Percentiles rank a stretch among this genome's conserved stretches.
These are phyloP conservation scores for Parasitella parasitica DNA, from an alignment of 371 early-diverging fungal genomes.

Conservation along the genomic window DNA sequence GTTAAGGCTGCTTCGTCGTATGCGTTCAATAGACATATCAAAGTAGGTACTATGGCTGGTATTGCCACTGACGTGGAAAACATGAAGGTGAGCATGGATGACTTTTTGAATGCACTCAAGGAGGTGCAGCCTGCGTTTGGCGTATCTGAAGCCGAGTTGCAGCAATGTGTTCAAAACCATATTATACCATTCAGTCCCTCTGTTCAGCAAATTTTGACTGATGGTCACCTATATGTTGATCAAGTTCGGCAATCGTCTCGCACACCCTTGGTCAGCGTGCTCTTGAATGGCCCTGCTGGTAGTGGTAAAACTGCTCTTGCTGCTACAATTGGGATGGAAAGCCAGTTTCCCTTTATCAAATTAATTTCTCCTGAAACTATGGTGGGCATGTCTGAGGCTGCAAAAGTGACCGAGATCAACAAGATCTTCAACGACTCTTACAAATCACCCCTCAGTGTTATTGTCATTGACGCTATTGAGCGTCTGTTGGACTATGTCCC, in stretches of 20 bases:
- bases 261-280: slow-evolving; percentile 87
- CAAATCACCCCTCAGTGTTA: slow-evolving; percentile 94
- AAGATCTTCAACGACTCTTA: slow-evolving; percentile 97
- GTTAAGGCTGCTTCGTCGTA: slow-evolving; percentile 99
- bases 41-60: slow-evolving; percentile 81
- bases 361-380: slow-evolving; percentile 97
- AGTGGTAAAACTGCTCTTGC: slow-evolving; percentile 98
- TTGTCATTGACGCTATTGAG: slow-evolving; percentile 98
- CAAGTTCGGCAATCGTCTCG: slow-evolving; percentile 82
- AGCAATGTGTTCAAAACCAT: slow-evolving; percentile 81
- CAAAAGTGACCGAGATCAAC: slow-evolving; percentile 93
- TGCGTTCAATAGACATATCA: slow-evolving; percentile 98
- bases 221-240: slow-evolving; percentile 83
- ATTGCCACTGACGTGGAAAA: slow-evolving; percentile 82
- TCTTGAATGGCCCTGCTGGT: slow-evolving; percentile 88
- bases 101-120: slow-evolving; percentile 93
- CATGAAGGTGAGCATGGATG: slow-evolving; percentile 89
- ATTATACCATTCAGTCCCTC: slow-evolving; percentile 80
- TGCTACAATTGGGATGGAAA: slow-evolving; percentile 92
- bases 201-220: slow-evolving; percentile 75
- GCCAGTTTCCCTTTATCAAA: slow-evolving; percentile 98
- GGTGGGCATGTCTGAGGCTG: slow-evolving; percentile 94
- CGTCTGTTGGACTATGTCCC: slow-evolving; percentile 95
- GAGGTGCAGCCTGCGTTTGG: slow-evolving; percentile 99
- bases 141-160: slow-evolving; percentile 90